Base-by-base conservation (phyloP, 1,284 basidiomycete genomes). In the Ustilago bromivora region DNA sequence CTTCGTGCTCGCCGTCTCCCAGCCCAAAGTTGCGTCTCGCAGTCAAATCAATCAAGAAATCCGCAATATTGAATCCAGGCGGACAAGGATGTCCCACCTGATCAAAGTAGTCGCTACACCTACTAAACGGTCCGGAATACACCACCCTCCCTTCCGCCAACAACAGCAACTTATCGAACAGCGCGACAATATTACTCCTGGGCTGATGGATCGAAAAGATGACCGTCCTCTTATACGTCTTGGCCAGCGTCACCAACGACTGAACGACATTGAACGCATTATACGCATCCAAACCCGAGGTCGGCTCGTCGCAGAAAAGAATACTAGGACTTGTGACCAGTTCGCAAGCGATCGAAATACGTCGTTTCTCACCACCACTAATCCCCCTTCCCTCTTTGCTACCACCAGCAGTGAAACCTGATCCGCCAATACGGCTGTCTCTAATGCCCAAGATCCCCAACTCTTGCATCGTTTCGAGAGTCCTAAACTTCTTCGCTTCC, bases 141-240 rank as follows among this genome's bases (percentile, higher is more conserved):
- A 97, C 91, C 13, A 92, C 87, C 23, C 76, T 61, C 2, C 80
- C 80, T 63, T 91, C 90, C 0, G 93, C 94, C 12, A 99, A 89
- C 4, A 99, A 88, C 3, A 98, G 87, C 35, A 98, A 89, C 78
- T 96, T 93, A 85, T 99, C 96, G 81, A 99, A 98, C 15, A 99
- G 88, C 0, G 94, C 91, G 11, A 98, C 95, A 76, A 99, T 98
- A 87, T 98, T 98, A 86, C 93, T 95, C 65, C 96, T 92, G n/a
- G 96, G 96, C 86, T 98, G 96, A 85, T 99, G 96, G 71, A 99
- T 98, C 0, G 96, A 98, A 87, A 98, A 97, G 74, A 98, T 89
- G 61, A 98, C 94, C 0, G 95, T 98, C n/a, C 96, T 91, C 80
- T 96, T 94, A 88, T 95, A 98, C 79, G 93, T 91, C 52, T 91